Percentiles rank a stretch among this genome's conserved stretches.
Evolutionary conservation across 257 asterid genomes (phyloP).

Genomic region (Avicennia marina): DNA sequence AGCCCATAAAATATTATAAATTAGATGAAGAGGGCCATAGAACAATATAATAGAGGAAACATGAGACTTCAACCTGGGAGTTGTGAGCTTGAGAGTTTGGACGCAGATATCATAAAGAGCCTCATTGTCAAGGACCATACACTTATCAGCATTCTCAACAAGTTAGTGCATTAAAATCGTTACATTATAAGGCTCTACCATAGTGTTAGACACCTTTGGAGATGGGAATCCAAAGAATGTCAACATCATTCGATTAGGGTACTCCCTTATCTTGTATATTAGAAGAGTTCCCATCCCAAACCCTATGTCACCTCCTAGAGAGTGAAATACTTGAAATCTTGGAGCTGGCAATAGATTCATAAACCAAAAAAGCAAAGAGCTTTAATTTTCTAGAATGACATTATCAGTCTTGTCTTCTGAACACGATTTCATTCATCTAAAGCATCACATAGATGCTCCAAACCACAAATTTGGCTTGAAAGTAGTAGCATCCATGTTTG

Average conservation of each 20-base stretch:
- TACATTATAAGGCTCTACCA: slow-evolving; percentile 50
- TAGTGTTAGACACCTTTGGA: slow-evolving; percentile 51
- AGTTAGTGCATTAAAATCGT: slow-evolving; percentile 47
- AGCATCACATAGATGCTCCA: no score
- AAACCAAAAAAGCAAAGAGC: no score
- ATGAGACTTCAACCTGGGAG: slow-evolving; percentile 52
- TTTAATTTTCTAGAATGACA: no score
- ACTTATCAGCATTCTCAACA: slow-evolving; percentile 49
- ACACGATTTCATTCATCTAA: no score
- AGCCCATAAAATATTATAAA: no score
- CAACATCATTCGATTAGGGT: slow-evolving; percentile 50
- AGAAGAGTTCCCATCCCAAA: slow-evolving; percentile 49
- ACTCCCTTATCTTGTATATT: slow-evolving; percentile 50
- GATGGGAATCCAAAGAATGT: slow-evolving; percentile 46
- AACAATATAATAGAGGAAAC: no score
- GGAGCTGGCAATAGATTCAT: no score
- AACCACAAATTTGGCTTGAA: no score
- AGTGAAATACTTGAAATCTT: slow-evolving; percentile 50
- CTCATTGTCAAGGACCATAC: slow-evolving; percentile 52
- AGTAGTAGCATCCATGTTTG: no score
- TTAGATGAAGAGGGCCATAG: neutral
- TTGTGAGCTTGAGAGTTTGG: slow-evolving; percentile 50
- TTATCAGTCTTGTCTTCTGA: no score
- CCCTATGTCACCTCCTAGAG: slow-evolving; percentile 51
- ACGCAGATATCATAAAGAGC: slow-evolving; percentile 48